phyloP scores from a whole-genome alignment of 129 eudicot genomes.

The Lactuca saligna region DNA sequence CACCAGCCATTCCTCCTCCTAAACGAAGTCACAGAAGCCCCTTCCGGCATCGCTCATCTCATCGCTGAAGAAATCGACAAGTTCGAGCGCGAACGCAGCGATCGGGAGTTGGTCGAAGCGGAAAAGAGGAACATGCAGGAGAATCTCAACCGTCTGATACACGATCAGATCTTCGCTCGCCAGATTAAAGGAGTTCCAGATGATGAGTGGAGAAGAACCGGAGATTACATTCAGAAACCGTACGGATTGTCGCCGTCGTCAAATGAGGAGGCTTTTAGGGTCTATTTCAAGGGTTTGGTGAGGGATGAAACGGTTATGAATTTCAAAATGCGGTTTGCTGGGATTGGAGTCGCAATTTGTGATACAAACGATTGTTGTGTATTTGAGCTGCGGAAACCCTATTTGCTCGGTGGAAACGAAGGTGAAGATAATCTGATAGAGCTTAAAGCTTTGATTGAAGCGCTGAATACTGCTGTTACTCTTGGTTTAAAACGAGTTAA shows the following conservation, averaged over 20 bases:
- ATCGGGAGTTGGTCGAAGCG: conserved; percentile 29
- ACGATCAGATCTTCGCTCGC: conserved; percentile 65
- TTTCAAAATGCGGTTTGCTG: conserved; percentile 32
- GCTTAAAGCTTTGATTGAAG: conserved; percentile 57
- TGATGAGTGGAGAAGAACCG: conserved; percentile 48
- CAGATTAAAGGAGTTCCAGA: conserved; percentile 48
- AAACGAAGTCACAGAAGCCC: conserved; percentile 20
- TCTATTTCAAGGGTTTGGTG: conserved; percentile 61
- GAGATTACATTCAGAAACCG: conserved; percentile 48
- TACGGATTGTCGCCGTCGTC: conserved; percentile 35
- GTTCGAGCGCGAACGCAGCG: conserved; percentile 37
- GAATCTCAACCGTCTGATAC: conserved; percentile 51
- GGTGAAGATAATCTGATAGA: conserved; percentile 34
- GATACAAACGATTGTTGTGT: conserved; percentile 44
- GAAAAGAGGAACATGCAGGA: conserved; percentile 28
- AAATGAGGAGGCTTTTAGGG: conserved; percentile 29
- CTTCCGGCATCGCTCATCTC: conserved; percentile 26
- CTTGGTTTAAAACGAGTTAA: conserved; percentile 53
- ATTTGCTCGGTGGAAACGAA: conserved; percentile 15
- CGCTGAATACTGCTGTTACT: conserved; percentile 44
- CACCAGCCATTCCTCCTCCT: conserved; percentile 15
- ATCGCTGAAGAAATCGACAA: conserved; percentile 46
- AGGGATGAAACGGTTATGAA: conserved; percentile 22
- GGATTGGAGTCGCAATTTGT: conserved; percentile 58
- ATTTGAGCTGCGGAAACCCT: conserved; percentile 48